A percentile compares a stretch with the other conserved stretches of the same genome.
These are phyloP conservation scores for Clitoria ternatea DNA, from an alignment of 306 rosid genomes.

Conservation along the genomic window DNA sequence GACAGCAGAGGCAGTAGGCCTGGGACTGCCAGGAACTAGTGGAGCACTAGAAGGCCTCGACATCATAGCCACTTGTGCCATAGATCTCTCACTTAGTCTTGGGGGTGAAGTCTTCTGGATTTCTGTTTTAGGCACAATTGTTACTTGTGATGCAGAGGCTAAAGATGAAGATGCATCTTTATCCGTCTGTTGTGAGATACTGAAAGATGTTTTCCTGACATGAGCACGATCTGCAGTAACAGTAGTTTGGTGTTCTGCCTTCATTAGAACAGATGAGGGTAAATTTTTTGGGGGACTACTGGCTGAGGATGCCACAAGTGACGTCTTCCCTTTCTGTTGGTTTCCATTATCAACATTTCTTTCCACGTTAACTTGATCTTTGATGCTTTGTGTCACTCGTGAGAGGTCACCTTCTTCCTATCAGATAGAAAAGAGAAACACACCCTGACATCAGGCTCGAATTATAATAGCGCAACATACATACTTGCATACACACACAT, in stretches of 20 bases:
- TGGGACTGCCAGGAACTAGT: conserved; percentile 69
- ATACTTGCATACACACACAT: too few species aligned
- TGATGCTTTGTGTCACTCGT: conserved; percentile 51
- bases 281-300: conserved; percentile 50
- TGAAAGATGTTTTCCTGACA: conserved; percentile 44
- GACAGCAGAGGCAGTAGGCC: conserved; percentile 64
- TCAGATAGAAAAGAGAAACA: conserved; percentile 24
- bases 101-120: conserved; percentile 51
- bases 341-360: conserved; percentile 50
- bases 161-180: conserved; percentile 44
- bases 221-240: conserved; percentile 40
- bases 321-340: conserved; percentile 50
- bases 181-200: conserved; percentile 39
- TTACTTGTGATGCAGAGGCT: conserved; percentile 32
- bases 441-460: conserved; percentile 13
- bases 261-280: conserved; percentile 33
- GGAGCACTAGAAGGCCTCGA: conserved; percentile 97
- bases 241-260: conserved; percentile 36
- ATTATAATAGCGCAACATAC: background rate
- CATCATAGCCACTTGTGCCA: conserved; percentile 49
- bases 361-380: conserved; percentile 53
- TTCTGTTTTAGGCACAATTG: conserved; percentile 48
- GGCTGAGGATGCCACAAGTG: conserved; percentile 53
- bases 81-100: conserved; percentile 55
- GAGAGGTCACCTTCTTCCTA: conserved; percentile 54